Base-by-base conservation (phyloP, 2,329 filamentous ascomycete genomes). In the Hypoxylon sp. region DNA sequence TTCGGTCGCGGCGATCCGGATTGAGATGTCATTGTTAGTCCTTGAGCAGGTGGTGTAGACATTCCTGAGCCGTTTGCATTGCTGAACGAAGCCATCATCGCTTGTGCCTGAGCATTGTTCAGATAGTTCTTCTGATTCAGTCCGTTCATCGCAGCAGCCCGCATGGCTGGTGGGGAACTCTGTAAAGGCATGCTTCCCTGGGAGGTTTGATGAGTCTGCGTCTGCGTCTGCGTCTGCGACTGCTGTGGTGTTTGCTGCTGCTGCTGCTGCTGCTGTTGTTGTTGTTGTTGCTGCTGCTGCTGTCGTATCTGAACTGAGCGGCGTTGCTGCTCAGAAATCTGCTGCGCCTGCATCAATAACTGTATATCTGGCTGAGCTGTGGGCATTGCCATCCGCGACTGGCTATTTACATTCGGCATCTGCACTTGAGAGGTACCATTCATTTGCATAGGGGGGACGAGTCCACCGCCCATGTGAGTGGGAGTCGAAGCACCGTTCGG, bases 351-450 rank as follows among this genome's bases (percentile, higher is more conserved):
- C 70, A 89, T 79, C 69, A 89, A 82, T 48, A 89, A 76, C 56
- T 82, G 82, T 24, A 85, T 79, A 62, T 88, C 85, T 2, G 85
- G 79, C 6, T 79, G 77, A 17, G 69, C 30, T 51, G 79, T 80
- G 5, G 79, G 75, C 68, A 84, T 77, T 1, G 87, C 84, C 80
- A 92, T 84, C 56, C 89, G 85, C 55, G 86, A 83, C 65, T 90
- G 85, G 5, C 79, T 80, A 65, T 85, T 81, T 32, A 84, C 79
- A 15, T 83, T 82, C 70, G 90, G 89, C 80, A 92, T 84, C 68
- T 90, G 90, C 22, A 90, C 88, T 73, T 91, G 89, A 37, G 89
- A 87, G 22, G 91, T 82, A 47, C 85, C 85, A 62, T 87, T 87
- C 80, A 91, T 85, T 43, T 86, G 84, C 73, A 87, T 83, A 2